Evolutionary conservation across 352 stramenopile genomes (phyloP), one percentile per base, ranked within the genome.

Genomic region (Globisporangium spinosum): DNA sequence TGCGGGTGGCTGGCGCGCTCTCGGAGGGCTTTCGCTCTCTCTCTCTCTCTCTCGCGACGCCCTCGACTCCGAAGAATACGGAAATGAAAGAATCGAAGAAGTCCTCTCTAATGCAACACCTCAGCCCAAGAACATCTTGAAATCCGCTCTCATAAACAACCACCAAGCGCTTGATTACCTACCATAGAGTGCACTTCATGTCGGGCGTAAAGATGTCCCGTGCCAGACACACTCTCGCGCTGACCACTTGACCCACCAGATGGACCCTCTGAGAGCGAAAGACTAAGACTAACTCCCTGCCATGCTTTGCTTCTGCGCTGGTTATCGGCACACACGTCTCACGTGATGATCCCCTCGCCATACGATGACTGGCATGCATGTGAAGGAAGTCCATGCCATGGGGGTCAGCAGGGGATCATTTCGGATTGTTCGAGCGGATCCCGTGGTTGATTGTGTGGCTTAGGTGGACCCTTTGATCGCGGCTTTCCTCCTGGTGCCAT

Each of bases 201-300:
- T 6, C 4, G 7, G 27, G 6, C 8, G 27, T 59, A 59, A 32
- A 59, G 13, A 59, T 13, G 27, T 40, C 27, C 13, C n/a, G 27
- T 9, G 40, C 3, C 40, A 49, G 15, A 9, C 13, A 32, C 27
- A 32, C 29, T 32, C 29, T 59, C 13, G 5, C 7, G 25, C 27
- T 59, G 54, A 40, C 54, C 54, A 59, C 54, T 59, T 59, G 54
- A 59, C 27, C 12, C 15, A 10, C 54, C 54, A 59, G 27, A 59
- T 59, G 27, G 54, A 25, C 27, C 13, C 15, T 23, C 8, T 2
- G 12, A 20, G 12, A 27, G n/a, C 40, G 40, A 49, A 49, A 49
- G 38, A 20, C 38, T 5, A n/a, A 47, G 32, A 38, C 32, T 38
- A 32, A 32, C 38, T 12, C 12, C 38, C 4, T 6, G 38, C 12